Evolutionary conservation across 116 monocot species (phyloP).

Genomic region (Trichopus zeylanicus): DNA sequence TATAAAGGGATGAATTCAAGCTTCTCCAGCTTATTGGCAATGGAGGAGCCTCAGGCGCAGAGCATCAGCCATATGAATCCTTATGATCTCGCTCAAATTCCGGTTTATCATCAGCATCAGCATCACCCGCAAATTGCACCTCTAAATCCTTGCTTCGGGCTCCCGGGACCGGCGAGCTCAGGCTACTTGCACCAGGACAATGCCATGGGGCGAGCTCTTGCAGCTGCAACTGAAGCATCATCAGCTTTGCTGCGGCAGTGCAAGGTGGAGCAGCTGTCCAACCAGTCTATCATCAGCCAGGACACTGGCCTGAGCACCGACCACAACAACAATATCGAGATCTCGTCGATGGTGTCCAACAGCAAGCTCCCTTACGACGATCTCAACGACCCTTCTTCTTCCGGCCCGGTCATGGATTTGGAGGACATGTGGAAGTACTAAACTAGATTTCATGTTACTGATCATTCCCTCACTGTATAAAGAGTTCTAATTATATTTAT

Average conservation of each 20-base stretch:
- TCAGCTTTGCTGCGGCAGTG: constrained; percentile 27
- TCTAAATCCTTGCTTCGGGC: background rate
- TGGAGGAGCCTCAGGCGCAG: background rate
- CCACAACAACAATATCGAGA: constrained; percentile 26
- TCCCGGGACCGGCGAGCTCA: too few species aligned
- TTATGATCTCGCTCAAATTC: too few species aligned
- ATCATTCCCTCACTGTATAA: background rate
- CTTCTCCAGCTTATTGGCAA: background rate
- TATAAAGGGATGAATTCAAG: too few species aligned
- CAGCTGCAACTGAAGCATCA: background rate
- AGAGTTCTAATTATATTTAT: too few species aligned
- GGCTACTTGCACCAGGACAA: constrained; percentile 13
- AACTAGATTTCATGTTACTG: background rate
- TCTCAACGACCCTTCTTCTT: too few species aligned
- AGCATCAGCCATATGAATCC: background rate
- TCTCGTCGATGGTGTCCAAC: constrained; percentile 25
- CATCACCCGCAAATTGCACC: background rate
- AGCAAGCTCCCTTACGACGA: constrained; percentile 3
- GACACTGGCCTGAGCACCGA: constrained; percentile 35
- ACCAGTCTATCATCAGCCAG: constrained; percentile 20
- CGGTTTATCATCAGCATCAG: too few species aligned
- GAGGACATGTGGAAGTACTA: constrained; percentile 35
- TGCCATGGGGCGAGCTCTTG: constrained; percentile 3
- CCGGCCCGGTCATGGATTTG: too few species aligned
- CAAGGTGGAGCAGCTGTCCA: constrained; percentile 30